Evolutionary conservation across 2,329 filamentous ascomycete genomes (phyloP).

Genomic region (Blastomyces emzantsi): DNA sequence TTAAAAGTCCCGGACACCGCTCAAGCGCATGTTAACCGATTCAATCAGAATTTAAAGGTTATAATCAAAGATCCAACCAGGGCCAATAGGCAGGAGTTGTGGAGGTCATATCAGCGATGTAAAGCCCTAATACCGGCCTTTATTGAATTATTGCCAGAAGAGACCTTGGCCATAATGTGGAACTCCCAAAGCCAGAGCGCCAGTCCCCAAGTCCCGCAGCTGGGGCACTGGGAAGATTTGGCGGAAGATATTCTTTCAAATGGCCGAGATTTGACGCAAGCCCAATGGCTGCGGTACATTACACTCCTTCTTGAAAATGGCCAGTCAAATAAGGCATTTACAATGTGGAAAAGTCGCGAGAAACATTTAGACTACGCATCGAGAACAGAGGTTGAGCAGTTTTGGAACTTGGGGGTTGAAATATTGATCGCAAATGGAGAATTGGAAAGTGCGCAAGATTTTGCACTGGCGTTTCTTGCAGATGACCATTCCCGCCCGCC

Average conservation of each 20-base stretch:
- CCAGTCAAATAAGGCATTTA: slow-evolving; percentile 50
- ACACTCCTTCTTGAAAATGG: slow-evolving; percentile 59
- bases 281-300: slow-evolving; percentile 57
- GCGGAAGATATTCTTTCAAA: slow-evolving; percentile 57
- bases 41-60: slow-evolving; percentile 32
- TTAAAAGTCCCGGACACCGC: slow-evolving; percentile 29
- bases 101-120: slow-evolving; percentile 45
- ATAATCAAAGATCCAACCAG: slow-evolving; percentile 24
- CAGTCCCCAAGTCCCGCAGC: slow-evolving; percentile 39
- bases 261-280: slow-evolving; percentile 45
- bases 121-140: slow-evolving; percentile 38
- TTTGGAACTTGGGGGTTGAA: slow-evolving; percentile 43
- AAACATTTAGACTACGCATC: slow-evolving; percentile 42
- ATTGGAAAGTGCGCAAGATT: slow-evolving; percentile 40
- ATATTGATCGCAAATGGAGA: slow-evolving; percentile 42
- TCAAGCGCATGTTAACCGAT: slow-evolving; percentile 31
- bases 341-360: slow-evolving; percentile 54
- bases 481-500: slow-evolving; percentile 27
- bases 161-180: slow-evolving; percentile 61
- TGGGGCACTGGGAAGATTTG: slow-evolving; percentile 53
- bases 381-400: slow-evolving; percentile 29
- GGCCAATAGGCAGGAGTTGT: slow-evolving; percentile 32
- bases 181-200: slow-evolving; percentile 43
- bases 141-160: slow-evolving; percentile 49
- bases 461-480: slow-evolving; percentile 38